phyloP scores from a whole-genome alignment of 2,329 filamentous ascomycete species.

The Fusarium sacchari region DNA sequence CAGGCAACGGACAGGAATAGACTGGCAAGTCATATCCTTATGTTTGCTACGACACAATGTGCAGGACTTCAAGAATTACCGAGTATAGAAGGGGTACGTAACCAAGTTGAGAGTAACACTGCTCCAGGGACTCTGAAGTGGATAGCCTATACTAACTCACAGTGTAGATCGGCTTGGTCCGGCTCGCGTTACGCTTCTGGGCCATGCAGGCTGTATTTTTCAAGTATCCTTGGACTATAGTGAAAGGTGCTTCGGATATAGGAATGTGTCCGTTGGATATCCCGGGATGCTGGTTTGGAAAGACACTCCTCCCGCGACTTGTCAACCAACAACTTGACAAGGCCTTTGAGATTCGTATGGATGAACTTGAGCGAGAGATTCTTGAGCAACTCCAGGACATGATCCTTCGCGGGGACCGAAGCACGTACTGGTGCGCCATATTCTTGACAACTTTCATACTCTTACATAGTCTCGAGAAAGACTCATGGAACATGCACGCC shows the following conservation, averaged over 20 bases:
- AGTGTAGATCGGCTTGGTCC: not conserved
- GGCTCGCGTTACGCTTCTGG: not conserved
- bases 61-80: fast-evolving
- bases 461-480: not conserved
- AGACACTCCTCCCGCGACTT: not conserved
- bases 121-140: fast-evolving
- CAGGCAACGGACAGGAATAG: not conserved
- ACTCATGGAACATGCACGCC: not conserved
- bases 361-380: not conserved
- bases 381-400: not conserved
- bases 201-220: not conserved
- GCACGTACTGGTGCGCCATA: not conserved
- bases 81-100: not conserved
- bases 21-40: not conserved
- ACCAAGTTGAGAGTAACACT: fast-evolving
- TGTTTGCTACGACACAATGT: not conserved
- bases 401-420: not conserved
- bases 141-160: not conserved
- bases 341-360: not conserved
- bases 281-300: not conserved
- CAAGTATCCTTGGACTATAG: not conserved
- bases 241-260: not conserved
- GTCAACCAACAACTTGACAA: not conserved
- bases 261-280: not conserved
- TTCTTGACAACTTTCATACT: not conserved